Conservation (phyloP, 73 alveolate genomes). For the Stentor roeselii region DNA sequence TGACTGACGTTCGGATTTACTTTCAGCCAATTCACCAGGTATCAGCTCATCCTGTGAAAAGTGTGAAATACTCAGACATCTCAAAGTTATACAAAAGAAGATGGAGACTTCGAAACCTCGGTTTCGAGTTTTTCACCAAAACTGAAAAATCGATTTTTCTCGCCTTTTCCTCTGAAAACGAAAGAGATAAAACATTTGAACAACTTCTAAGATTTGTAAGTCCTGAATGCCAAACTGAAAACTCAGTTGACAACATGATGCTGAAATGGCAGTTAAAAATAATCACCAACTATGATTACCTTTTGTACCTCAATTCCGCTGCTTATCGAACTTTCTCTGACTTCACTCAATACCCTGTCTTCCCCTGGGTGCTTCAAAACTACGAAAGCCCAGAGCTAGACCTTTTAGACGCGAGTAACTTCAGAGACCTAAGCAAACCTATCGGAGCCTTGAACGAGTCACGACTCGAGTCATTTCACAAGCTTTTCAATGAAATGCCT, state of each 20-base stretch:
- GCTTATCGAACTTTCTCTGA: conserved; percentile 91
- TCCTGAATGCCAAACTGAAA: conserved; percentile 76
- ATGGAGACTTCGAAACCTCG: conserved; percentile 82
- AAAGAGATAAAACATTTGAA: conserved; percentile 84
- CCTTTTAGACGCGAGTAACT: conserved; percentile 61
- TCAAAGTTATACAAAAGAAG: conserved; percentile 81
- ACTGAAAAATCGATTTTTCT: conserved; percentile 71
- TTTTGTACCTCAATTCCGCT: conserved; percentile 84
- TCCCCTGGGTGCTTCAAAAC: conserved; percentile 97
- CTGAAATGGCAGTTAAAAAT: conserved; percentile 91
- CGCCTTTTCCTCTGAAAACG: conserved; percentile 74
- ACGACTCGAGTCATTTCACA: conserved; percentile 76
- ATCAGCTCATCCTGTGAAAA: conserved; percentile 81
- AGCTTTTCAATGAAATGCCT: conserved; percentile 45
- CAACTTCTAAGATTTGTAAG: conserved; percentile 65
- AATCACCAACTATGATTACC: conserved; percentile 84
- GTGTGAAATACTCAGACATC: conserved; percentile 70
- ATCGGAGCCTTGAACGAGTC: conserved; percentile 95
- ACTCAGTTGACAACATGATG: conserved; percentile 80
- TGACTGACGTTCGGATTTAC: conserved; percentile 87
- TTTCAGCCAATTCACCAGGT: conserved; percentile 89
- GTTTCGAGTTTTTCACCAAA: conserved; percentile 83
- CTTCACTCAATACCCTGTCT: conserved; percentile 98
- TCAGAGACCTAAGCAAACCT: conserved; percentile 96
- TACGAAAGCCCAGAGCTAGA: conserved; percentile 54